Base-by-base conservation (phyloP, 2,329 filamentous ascomycete species). In the Blumeriella jaapii region DNA sequence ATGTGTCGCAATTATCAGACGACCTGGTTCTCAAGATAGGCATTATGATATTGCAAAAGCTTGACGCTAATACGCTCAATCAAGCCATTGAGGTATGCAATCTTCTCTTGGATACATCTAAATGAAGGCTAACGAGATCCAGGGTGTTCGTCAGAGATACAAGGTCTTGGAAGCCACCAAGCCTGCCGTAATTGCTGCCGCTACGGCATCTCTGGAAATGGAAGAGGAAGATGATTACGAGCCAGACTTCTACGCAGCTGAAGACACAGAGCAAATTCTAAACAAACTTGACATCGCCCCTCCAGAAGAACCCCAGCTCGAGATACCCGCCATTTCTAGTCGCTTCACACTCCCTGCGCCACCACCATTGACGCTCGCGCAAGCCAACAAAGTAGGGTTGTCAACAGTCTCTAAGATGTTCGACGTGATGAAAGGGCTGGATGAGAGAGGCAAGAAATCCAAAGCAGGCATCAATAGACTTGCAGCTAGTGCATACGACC, bases 141-240 rank as follows among this genome's bases (percentile, higher is more conserved):
- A 68, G 61, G 71, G 68, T 4, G 62, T 79, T 12, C 67, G 68
- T 22, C 60, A 61, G 31, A 67, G 74, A 34, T 54, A 50, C 24
- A 36, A 46, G 16, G 43, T 57, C 69, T 15, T 55, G 24, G 41
- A 38, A 15, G 38, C 47, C 31, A 16, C 45, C 6, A 42, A 46
- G 22, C 39, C 47, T 11, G 43, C 49, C 31, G 25, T 38, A 51
- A 59, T 73, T 17, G 72, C 74, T 42, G 64, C 73, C 6, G 69
- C 74, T 35, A 78, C 73, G 2, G 65, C 70, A 10, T 71, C 70
- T 1, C 56, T 78, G 2, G 74, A 71, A 16, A 76, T 82, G 3
- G 76, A 81, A 5, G 77, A 80, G 6, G 86, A 94, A 13, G 85
- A 93, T 46, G 84, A 94, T 49, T 95, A 95, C 53, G 89, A 95